Percentiles rank a stretch among this genome's conserved stretches.
Conservation (phyloP, 352 stramenopile species). For the Globisporangium barbulae region DNA sequence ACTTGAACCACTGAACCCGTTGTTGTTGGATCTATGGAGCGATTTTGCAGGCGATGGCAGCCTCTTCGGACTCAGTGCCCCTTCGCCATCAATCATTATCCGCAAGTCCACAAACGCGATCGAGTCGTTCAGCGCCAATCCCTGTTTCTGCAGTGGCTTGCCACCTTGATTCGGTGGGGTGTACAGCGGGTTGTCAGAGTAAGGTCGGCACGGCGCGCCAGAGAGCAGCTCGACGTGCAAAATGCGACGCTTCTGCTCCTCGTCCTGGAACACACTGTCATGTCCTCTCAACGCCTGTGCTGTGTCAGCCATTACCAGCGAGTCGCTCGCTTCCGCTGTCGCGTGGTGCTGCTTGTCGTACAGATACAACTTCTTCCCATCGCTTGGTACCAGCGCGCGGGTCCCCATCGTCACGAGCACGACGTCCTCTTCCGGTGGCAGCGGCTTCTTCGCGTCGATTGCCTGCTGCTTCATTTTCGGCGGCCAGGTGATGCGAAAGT, state of each 20-base stretch:
- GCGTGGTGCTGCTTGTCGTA: constrained; percentile 56
- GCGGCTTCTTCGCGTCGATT: constrained; percentile 47
- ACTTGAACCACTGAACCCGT: constrained; percentile 4
- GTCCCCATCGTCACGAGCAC: constrained; percentile 72
- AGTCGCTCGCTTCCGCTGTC: constrained; percentile 19
- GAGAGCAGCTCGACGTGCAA: constrained; percentile 72
- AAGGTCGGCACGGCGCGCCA: constrained; percentile 56
- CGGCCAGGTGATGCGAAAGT: constrained; percentile 74
- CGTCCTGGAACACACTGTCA: constrained; percentile 15
- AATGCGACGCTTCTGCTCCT: constrained; percentile 24
- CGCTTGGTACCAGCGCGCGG: constrained; percentile 59
- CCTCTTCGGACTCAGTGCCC: constrained; percentile 1
- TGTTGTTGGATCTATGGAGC: constrained; percentile 12
- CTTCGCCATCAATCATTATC: constrained; percentile 35
- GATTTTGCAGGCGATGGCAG: constrained; percentile 11
- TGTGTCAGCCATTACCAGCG: constrained; percentile 18
- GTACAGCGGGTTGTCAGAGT: constrained; percentile 76
- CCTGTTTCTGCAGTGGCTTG: constrained; percentile 19
- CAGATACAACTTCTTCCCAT: constrained; percentile 75
- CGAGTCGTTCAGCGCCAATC: constrained; percentile 39
- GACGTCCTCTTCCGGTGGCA: constrained; percentile 68
- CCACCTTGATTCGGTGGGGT: constrained; percentile 40
- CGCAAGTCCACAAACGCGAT: constrained; percentile 68
- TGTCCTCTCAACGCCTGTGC: not conserved
- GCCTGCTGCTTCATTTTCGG: constrained; percentile 62